A percentile compares a stretch with the other conserved stretches of the same genome.
Evolutionary conservation across 2,329 filamentous ascomycete species (phyloP).

Genomic region (Penicillium hesseltinei): DNA sequence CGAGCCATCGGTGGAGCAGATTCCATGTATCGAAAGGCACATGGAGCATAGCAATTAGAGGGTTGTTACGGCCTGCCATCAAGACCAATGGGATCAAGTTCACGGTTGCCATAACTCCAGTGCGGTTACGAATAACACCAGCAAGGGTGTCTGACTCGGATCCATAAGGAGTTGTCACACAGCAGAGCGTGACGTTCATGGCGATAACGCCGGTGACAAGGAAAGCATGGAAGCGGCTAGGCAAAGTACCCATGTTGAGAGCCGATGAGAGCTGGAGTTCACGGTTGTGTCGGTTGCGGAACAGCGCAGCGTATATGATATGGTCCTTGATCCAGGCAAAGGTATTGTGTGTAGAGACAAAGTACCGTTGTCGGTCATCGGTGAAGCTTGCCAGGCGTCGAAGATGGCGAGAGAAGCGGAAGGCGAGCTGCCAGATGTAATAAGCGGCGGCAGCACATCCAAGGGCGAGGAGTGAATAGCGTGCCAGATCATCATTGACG

Average conservation of each 20-base stretch:
- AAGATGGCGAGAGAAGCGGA: conserved; percentile 64
- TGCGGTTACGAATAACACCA: conserved; percentile 44
- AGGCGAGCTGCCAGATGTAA: conserved; percentile 64
- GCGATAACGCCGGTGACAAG: conserved; percentile 42
- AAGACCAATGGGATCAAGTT: conserved; percentile 47
- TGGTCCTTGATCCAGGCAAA: conserved; percentile 70
- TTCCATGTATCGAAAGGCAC: conserved; percentile 48
- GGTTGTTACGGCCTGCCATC: conserved; percentile 45
- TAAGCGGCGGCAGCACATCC: conserved; percentile 62
- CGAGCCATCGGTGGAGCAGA: conserved; percentile 75
- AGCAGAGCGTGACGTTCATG: conserved; percentile 53
- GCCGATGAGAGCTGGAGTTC: conserved; percentile 46
- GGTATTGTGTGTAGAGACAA: conserved; percentile 55
- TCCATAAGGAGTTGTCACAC: conserved; percentile 43
- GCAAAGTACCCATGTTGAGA: conserved; percentile 47
- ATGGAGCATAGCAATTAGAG: conserved; percentile 42
- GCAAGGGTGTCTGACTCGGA: conserved; percentile 34
- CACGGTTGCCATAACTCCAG: conserved; percentile 42
- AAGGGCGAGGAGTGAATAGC: conserved; percentile 64
- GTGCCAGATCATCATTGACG: conserved; percentile 56
- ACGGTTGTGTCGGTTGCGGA: conserved; percentile 45
- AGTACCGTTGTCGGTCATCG: conserved; percentile 79
- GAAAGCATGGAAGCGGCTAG: conserved; percentile 47
- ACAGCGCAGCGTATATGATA: conserved; percentile 53
- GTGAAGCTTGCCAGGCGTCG: conserved; percentile 72